A percentile compares a stretch with the other conserved stretches of the same genome.
Conservation (phyloP, 202 grass and related monocot genomes). For the Alloteropsis angusta region DNA sequence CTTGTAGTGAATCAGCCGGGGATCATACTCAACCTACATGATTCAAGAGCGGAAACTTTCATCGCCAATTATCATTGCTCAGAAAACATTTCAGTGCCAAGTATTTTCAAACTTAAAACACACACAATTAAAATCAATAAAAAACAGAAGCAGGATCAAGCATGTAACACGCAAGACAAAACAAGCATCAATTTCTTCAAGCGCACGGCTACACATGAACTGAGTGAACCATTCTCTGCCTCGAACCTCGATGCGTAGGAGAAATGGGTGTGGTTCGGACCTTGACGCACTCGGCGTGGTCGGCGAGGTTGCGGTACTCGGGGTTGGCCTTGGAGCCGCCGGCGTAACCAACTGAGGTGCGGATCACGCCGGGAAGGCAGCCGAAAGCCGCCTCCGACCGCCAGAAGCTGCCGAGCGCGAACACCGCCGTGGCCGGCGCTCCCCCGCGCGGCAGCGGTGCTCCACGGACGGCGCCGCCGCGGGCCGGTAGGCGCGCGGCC, state of each 20-base stretch:
- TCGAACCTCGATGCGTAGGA: background rate
- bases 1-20: constrained; percentile 66
- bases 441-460: constrained; percentile 12
- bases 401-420: constrained; percentile 96
- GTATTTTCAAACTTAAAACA: background rate
- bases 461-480: background rate
- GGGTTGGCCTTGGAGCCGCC: constrained; percentile 67
- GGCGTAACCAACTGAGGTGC: constrained; percentile 80
- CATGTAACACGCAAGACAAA: background rate
- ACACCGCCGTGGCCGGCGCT: constrained; percentile 42
- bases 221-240: background rate
- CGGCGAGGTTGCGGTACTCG: constrained; percentile 74
- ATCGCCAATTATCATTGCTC: background rate
- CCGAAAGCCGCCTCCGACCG: constrained; percentile 74
- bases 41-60: background rate
- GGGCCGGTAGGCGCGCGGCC: constrained; percentile 14
- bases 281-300: constrained; percentile 96
- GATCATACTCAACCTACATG: constrained; percentile 78
- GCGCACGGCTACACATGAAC: background rate
- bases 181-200: background rate
- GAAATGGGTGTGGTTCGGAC: constrained; percentile 8
- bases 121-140: background rate
- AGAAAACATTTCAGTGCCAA: background rate
- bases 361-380: constrained; percentile 67
- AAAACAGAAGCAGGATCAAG: background rate